phyloP scores from a whole-genome alignment of 1,139 yeast species.

The Starmera stellimalicola region DNA sequence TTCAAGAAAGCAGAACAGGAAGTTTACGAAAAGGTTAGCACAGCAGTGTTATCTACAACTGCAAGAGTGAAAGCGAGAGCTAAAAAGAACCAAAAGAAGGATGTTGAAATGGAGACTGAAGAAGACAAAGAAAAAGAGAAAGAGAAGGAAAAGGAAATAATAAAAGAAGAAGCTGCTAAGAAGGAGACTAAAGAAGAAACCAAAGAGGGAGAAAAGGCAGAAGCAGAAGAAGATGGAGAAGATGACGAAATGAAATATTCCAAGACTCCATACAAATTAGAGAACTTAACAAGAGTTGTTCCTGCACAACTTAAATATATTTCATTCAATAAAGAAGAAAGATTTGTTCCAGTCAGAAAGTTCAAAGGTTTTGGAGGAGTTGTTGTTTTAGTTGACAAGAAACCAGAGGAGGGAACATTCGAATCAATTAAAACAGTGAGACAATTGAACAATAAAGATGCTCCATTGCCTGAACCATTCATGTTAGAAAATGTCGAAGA shows the following conservation, averaged over 20 bases:
- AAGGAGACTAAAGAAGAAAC: conserved; percentile 18
- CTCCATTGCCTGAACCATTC: conserved; percentile 88
- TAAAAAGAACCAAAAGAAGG: conserved; percentile 47
- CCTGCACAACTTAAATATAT: conserved; percentile 87
- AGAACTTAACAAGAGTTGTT: conserved; percentile 78
- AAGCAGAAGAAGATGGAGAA: conserved; percentile 23
- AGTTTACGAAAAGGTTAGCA: conserved; percentile 81
- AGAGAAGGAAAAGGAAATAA: conserved; percentile 16
- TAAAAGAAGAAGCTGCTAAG: conserved; percentile 15
- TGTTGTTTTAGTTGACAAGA: conserved; percentile 63
- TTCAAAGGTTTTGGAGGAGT: conserved; percentile 77
- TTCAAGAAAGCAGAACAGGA: conserved; percentile 71
- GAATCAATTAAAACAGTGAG: conserved; percentile 77
- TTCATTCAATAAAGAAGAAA: conserved; percentile 63
- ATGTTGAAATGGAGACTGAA: conserved; percentile 26
- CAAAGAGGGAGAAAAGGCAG: conserved; percentile 19
- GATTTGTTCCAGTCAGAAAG: conserved; percentile 79
- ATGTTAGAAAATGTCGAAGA: conserved; percentile 14
- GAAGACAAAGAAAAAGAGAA: conserved; percentile 31
- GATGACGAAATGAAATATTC: conserved; percentile 29
- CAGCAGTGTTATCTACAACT: conserved; percentile 92
- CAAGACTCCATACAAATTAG: conserved; percentile 57
- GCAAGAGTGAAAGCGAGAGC: conserved; percentile 90
- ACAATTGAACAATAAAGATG: conserved; percentile 72
- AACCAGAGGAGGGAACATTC: conserved; percentile 55